phyloP scores from a whole-genome alignment of 345 rosid species.

The Mangifera indica region DNA sequence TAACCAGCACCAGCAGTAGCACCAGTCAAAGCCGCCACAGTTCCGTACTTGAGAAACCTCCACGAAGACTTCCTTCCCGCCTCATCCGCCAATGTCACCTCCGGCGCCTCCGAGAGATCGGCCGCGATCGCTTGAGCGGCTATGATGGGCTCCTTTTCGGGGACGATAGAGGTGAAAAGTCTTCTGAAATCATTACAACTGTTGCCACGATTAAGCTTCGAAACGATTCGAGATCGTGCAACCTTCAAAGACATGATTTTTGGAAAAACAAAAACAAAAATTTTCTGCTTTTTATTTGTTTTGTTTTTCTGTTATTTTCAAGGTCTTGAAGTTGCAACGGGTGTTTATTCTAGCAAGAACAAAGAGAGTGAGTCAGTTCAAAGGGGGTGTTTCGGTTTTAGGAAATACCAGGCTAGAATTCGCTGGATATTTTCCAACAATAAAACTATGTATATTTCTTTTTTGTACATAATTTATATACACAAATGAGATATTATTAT shows the following conservation, averaged over 20 bases:
- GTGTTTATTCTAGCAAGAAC: background rate
- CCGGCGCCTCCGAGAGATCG: constrained; percentile 38
- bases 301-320: background rate
- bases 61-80: constrained; percentile 40
- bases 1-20: constrained; percentile 55
- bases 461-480: too few relatives aligned
- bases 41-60: constrained; percentile 56
- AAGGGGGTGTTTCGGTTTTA: constrained; percentile 30
- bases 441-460: too few relatives aligned
- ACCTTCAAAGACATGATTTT: constrained; percentile 47
- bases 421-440: too few relatives aligned
- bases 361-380: background rate
- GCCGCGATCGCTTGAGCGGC: constrained; percentile 49
- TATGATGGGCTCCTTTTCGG: constrained; percentile 38
- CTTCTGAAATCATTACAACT: constrained; percentile 9
- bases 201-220: constrained; percentile 1
- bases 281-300: background rate
- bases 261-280: too few relatives aligned
- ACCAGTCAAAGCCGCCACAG: constrained; percentile 56
- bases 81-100: constrained; percentile 18
- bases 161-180: constrained; percentile 36
- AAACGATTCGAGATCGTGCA: constrained; percentile 52
- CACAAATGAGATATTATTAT: too few relatives aligned
- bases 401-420: background rate
- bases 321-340: constrained; percentile 7